A percentile compares a stretch with the other conserved stretches of the same genome.
These are phyloP conservation scores for Cercophora sp. DNA, from an alignment of 495 filamentous ascomycete species.

Conservation along the genomic window DNA sequence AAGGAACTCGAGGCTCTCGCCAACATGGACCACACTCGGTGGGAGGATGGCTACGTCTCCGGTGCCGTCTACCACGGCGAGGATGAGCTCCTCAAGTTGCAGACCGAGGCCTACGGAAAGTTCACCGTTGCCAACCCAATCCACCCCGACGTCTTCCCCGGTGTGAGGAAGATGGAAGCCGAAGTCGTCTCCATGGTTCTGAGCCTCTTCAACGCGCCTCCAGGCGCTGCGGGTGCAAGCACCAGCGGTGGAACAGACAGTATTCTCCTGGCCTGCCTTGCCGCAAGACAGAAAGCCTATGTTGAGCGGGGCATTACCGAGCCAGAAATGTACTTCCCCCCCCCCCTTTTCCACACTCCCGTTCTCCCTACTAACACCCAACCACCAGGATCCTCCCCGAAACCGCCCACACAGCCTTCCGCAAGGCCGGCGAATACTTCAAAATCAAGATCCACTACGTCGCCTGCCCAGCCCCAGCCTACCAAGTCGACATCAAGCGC, in stretches of 20 bases:
- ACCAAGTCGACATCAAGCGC: conserved; percentile 74
- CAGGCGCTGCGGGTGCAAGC: conserved; percentile 77
- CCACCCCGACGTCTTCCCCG: conserved; percentile 97
- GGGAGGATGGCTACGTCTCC: conserved; percentile 93
- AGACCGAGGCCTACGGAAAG: conserved; percentile 85
- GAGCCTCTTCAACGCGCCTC: conserved; percentile 84
- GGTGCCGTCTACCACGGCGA: conserved; percentile 97
- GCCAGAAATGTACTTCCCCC: conserved; percentile 75
- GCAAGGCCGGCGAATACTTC: conserved; percentile 92
- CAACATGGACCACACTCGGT: conserved; percentile 86
- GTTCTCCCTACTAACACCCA: conserved; percentile 1
- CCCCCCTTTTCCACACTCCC: not conserved
- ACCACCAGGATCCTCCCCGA: conserved; percentile 79
- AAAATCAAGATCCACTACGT: conserved; percentile 92
- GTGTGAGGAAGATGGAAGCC: conserved; percentile 98
- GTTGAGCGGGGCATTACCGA: conserved; percentile 81
- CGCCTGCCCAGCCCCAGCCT: conserved; percentile 74
- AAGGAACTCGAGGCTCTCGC: conserved; percentile 75
- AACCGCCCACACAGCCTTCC: conserved; percentile 93
- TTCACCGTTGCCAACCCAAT: conserved; percentile 99
- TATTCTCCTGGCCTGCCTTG: conserved; percentile 90
- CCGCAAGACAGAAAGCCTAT: conserved; percentile 83
- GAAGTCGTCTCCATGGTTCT: conserved; percentile 97
- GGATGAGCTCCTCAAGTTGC: conserved; percentile 73
- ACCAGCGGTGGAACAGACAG: conserved; percentile 94